These are phyloP conservation scores for Colletotrichum eremochloae DNA, from an alignment of 2,329 filamentous ascomycete genomes.

Conservation along the genomic window DNA sequence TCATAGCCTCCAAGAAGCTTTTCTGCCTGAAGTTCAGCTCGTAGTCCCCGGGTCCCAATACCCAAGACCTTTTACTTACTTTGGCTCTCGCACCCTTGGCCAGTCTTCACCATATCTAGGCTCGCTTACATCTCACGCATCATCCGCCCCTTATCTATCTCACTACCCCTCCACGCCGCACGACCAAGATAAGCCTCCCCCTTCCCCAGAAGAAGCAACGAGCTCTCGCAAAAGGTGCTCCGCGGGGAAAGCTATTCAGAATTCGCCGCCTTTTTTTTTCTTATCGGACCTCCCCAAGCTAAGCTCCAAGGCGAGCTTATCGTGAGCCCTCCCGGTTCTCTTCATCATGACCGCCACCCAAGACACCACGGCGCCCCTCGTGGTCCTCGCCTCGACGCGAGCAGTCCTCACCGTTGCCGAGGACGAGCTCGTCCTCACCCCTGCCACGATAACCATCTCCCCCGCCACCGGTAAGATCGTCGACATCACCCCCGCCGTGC, in stretches of 20 bases:
- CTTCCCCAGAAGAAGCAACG: neutral
- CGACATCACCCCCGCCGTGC: slow-evolving; percentile 77
- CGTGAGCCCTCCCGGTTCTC: neutral
- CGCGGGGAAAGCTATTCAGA: slow-evolving; percentile 23
- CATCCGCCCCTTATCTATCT: slow-evolving; percentile 9
- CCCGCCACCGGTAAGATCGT: slow-evolving; percentile 86
- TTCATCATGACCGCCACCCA: slow-evolving; percentile 50
- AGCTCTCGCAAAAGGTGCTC: slow-evolving; percentile 7
- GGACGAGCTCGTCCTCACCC: slow-evolving; percentile 73
- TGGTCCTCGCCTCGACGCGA: slow-evolving; percentile 86
- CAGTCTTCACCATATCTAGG: neutral
- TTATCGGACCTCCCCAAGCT: slow-evolving; percentile 13
- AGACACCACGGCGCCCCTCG: slow-evolving; percentile 60
- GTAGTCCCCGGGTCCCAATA: neutral
- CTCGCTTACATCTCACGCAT: neutral
- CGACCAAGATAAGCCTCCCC: slow-evolving; percentile 33
- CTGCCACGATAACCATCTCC: slow-evolving; percentile 87
- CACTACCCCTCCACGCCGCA: slow-evolving; percentile 25
- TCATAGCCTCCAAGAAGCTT: neutral
- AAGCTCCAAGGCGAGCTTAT: slow-evolving; percentile 27
- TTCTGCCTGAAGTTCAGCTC: neutral
- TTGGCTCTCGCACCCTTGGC: neutral
- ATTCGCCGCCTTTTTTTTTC: neutral
- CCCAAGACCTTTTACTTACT: neutral
- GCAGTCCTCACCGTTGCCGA: slow-evolving; percentile 82